Conservation (phyloP, 257 asterid genomes). For the Capsicum rhomboideum region DNA sequence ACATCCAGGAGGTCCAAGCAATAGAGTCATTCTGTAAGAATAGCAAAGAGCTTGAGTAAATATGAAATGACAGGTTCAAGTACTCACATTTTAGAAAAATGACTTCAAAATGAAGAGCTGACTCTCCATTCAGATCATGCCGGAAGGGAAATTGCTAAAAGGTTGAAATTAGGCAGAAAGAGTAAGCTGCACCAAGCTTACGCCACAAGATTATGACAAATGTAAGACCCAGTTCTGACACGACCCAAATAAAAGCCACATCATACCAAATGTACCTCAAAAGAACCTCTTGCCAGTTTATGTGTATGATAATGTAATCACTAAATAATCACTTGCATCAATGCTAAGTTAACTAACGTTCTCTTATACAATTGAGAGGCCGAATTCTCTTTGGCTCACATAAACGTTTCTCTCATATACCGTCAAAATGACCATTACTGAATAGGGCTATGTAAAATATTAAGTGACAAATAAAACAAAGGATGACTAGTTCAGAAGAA, state of each 20-base stretch:
- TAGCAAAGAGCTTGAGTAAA: background rate
- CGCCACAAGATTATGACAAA: background rate
- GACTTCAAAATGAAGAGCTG: background rate
- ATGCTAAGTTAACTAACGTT: background rate
- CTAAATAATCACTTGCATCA: background rate
- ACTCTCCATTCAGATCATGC: background rate
- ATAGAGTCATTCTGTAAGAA: slow-evolving; percentile 45
- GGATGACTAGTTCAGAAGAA: background rate
- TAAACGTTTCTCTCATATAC: background rate
- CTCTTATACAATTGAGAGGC: background rate
- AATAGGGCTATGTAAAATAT: background rate
- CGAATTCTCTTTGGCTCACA: background rate
- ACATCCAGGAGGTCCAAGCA: slow-evolving; percentile 75
- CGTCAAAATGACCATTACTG: background rate
- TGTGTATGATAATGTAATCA: background rate
- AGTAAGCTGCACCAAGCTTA: background rate
- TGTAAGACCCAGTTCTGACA: background rate
- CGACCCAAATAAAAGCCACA: background rate
- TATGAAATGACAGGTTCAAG: background rate
- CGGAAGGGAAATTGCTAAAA: background rate
- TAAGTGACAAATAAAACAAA: background rate
- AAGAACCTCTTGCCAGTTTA: background rate
- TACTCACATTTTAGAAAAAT: background rate
- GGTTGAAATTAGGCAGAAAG: background rate
- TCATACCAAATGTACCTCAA: background rate